Conservation (phyloP, 805 yeast species). For the Pichia occidentalis region DNA sequence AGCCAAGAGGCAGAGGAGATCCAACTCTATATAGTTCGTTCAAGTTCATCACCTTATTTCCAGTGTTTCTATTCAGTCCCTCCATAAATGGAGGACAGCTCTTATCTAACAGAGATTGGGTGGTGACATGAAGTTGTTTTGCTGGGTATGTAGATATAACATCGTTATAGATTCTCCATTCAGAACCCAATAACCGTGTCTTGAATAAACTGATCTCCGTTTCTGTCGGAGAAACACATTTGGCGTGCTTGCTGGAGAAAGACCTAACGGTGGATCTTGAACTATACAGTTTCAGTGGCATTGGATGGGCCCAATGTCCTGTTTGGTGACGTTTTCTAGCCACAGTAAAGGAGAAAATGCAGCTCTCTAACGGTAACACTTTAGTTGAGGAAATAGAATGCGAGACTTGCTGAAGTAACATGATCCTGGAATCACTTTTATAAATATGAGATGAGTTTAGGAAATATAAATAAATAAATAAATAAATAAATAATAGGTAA, state of each 20-base stretch:
- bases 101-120: conserved; percentile 22
- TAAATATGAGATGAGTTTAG: no score
- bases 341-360: no score
- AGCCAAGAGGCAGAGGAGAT: conserved; percentile 40
- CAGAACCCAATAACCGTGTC: conserved; percentile 11
- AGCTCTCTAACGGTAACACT: no score
- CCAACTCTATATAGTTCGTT: conserved; percentile 18
- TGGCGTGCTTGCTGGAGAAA: no score
- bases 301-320: no score
- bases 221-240: conserved; percentile 1
- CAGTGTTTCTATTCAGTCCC: neutral
- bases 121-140: conserved; percentile 24
- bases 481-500: conserved; percentile 1
- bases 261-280: no score
- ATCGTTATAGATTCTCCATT: conserved; percentile 26
- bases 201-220: conserved; percentile 13
- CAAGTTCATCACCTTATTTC: neutral
- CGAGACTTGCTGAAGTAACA: no score
- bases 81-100: conserved; percentile 16
- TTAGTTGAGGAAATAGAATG: no score
- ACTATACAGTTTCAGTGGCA: no score
- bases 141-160: conserved; percentile 23
- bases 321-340: no score
- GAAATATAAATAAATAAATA: neutral
- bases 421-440: no score